phyloP scores from a whole-genome alignment of 2,329 filamentous ascomycete genomes.

The Colletotrichum agaves region DNA sequence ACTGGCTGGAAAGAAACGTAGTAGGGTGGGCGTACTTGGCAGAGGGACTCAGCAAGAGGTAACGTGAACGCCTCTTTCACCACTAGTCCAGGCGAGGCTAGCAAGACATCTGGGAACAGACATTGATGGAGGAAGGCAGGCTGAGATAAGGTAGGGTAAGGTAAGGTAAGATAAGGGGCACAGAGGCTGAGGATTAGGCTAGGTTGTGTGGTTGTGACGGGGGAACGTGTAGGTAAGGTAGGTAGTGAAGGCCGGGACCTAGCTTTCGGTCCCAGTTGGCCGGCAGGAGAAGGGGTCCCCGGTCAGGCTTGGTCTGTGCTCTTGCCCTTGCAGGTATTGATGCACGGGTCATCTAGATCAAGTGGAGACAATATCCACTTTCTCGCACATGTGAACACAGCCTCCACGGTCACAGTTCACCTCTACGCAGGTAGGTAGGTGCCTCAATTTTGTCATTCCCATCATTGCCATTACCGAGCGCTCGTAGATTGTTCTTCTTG shows the following conservation, averaged over 20 bases:
- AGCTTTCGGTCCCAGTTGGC: no score
- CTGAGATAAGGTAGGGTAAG: no score
- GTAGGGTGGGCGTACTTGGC: neutral
- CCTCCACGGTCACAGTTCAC: neutral
- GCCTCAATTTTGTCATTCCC: no score
- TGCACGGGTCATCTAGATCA: neutral
- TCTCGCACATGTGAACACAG: neutral
- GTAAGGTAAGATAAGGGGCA: no score
- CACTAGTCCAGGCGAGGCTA: slow-evolving; percentile 4
- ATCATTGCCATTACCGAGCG: neutral
- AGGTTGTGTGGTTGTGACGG: no score
- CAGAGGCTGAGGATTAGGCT: neutral
- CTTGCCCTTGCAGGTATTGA: neutral
- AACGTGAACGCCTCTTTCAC: neutral
- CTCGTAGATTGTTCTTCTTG: neutral
- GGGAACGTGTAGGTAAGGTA: no score
- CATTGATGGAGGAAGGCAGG: no score
- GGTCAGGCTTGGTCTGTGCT: neutral
- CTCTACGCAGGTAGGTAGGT: no score
- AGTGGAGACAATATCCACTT: no score
- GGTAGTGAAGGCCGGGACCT: neutral
- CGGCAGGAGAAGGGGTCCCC: neutral
- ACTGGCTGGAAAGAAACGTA: slow-evolving; percentile 5
- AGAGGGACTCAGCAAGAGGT: neutral
- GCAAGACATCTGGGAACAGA: slow-evolving; percentile 19